Conservation (phyloP, 768 basidiomycete species). For the Phaffia australis region DNA sequence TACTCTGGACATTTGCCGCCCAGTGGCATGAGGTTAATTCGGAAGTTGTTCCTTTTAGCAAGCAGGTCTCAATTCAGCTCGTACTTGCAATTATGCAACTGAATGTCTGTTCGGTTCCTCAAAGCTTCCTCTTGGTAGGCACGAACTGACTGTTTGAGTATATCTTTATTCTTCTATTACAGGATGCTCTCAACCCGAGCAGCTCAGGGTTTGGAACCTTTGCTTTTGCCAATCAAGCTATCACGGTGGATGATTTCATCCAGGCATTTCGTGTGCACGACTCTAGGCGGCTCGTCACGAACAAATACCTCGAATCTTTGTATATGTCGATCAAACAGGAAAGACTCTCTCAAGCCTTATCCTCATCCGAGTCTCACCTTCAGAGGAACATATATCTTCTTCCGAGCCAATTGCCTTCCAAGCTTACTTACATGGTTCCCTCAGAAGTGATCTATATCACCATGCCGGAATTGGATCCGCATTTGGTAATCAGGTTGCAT, state of each 20-base stretch:
- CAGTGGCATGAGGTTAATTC: conserved; percentile 88
- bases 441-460: conserved; percentile 79
- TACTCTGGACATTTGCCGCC: conserved; percentile 72
- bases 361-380: conserved; percentile 37
- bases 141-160: background rate
- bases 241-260: conserved; percentile 67
- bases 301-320: conserved; percentile 41
- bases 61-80: conserved; percentile 63
- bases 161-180: background rate
- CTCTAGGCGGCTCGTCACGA: conserved; percentile 54
- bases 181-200: conserved; percentile 56
- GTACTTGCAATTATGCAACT: conserved; percentile 74
- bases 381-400: conserved; percentile 51
- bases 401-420: conserved; percentile 49
- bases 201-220: conserved; percentile 33
- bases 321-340: conserved; percentile 39
- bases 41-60: conserved; percentile 60
- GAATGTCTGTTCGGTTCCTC: conserved; percentile 41
- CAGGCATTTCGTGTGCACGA: conserved; percentile 74
- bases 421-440: conserved; percentile 75
- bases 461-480: conserved; percentile 73
- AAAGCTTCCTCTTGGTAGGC: background rate
- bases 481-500: conserved; percentile 66
- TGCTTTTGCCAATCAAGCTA: conserved; percentile 34
- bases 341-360: conserved; percentile 58